Evolutionary conservation across 2,329 filamentous ascomycete species (phyloP).

Genomic region (Cryphonectria naterciae): DNA sequence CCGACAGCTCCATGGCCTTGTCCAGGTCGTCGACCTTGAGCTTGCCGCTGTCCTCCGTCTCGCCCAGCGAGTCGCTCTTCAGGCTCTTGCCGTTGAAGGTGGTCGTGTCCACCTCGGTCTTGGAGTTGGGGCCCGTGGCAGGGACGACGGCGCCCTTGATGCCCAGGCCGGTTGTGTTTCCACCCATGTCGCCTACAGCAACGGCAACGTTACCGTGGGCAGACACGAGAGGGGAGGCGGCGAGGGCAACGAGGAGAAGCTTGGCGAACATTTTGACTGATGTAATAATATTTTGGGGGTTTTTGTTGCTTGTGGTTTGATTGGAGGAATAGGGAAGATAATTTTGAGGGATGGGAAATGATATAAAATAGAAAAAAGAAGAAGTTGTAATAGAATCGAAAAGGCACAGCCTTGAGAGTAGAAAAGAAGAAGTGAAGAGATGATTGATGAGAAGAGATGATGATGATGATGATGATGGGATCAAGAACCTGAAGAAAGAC

Average conservation of each 20-base stretch:
- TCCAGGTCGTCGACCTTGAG: conserved; percentile 24
- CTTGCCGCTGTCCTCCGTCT: conserved; percentile 32
- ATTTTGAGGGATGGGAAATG: background rate
- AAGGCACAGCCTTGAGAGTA: conserved; percentile 27
- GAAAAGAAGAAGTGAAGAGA: conserved; percentile 16
- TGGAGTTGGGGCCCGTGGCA: conserved; percentile 43
- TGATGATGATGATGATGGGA: conserved; percentile 8
- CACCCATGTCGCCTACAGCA: conserved; percentile 42
- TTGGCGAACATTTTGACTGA: conserved; percentile 36
- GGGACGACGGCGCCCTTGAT: conserved; percentile 47
- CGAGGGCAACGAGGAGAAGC: conserved; percentile 35
- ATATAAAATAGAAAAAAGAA: background rate
- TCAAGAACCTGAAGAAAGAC: background rate
- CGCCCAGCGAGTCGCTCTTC: conserved; percentile 31
- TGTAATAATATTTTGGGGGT: background rate
- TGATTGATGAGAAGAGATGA: conserved; percentile 9
- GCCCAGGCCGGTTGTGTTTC: conserved; percentile 48
- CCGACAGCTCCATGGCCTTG: conserved; percentile 30
- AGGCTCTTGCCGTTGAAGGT: conserved; percentile 26
- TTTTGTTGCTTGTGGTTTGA: background rate
- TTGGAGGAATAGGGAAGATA: background rate
- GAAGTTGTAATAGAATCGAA: conserved; percentile 15
- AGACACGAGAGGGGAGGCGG: conserved; percentile 36
- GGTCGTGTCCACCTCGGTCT: conserved; percentile 29
- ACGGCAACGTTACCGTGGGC: conserved; percentile 40